Evolutionary conservation across 2,329 filamentous ascomycete genomes (phyloP).

Genomic region (Sporothrix variecibatus): DNA sequence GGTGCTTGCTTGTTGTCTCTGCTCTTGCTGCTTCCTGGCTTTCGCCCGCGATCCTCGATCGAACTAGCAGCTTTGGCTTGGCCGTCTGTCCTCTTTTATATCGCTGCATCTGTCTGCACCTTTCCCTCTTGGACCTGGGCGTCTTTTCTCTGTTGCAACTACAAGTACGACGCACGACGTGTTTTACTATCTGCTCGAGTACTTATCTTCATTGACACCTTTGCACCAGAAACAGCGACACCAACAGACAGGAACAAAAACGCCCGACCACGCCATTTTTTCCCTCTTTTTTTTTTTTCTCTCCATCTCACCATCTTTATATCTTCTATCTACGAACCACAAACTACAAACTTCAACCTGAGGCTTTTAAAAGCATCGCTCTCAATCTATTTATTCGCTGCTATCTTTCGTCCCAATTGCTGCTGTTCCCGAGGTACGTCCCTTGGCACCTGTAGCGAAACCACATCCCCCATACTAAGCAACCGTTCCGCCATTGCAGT

Average conservation of each 20-base stretch:
- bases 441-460: constrained; percentile 9
- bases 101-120: not conserved
- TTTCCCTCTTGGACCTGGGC: constrained; percentile 10
- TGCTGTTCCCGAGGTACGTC: constrained; percentile 3
- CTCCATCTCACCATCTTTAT: no score
- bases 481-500: constrained; percentile 18
- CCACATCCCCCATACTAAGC: constrained; percentile 16
- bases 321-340: no score
- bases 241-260: not conserved
- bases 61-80: not conserved
- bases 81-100: not conserved
- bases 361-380: constrained; percentile 15
- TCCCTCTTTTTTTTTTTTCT: not conserved
- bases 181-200: not conserved
- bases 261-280: not conserved
- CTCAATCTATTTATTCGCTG: not conserved
- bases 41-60: not conserved
- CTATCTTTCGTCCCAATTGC: constrained; percentile 5
- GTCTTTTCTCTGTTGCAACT: not conserved
- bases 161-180: not conserved
- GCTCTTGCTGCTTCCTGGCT: not conserved
- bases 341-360: not conserved
- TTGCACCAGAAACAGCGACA: not conserved
- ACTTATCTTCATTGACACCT: constrained; percentile 4
- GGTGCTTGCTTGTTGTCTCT: not conserved